Conservation (phyloP, 148 eudicot genomes). For the Chenopodium formosanum region DNA sequence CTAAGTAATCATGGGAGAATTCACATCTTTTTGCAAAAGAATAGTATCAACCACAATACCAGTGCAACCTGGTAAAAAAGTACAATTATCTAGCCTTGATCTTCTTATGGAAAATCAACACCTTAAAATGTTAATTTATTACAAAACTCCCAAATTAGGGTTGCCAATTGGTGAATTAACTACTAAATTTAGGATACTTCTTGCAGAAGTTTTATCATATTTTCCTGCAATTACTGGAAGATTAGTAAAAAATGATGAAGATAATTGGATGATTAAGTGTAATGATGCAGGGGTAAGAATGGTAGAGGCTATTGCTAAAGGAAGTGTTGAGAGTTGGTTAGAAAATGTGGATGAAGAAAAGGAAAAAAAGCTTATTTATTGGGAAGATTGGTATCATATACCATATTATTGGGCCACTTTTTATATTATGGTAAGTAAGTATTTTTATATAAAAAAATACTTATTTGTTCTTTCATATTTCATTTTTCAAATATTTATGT, state of each 20-base stretch:
- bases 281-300: conserved; percentile 71
- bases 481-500: too few species aligned
- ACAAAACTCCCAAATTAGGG: conserved; percentile 21
- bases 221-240: conserved; percentile 51
- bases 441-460: not conserved
- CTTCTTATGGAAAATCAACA: conserved; percentile 54
- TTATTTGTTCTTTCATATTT: too few species aligned
- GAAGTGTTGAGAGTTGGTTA: conserved; percentile 64
- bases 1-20: conserved; percentile 23
- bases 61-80: conserved; percentile 37
- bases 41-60: conserved; percentile 49
- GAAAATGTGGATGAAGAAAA: conserved; percentile 43
- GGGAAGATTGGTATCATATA: conserved; percentile 60
- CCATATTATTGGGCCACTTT: conserved; percentile 63
- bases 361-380: conserved; percentile 53
- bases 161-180: conserved; percentile 28
- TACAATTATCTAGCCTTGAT: conserved; percentile 48
- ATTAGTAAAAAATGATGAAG: conserved; percentile 35
- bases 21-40: conserved; percentile 39
- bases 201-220: conserved; percentile 38
- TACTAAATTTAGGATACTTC: conserved; percentile 33
- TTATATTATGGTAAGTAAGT: conserved; percentile 44
- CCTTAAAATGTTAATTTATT: conserved; percentile 47
- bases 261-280: conserved; percentile 62
- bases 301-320: conserved; percentile 54